Evolutionary conservation across 176 grass and related monocot species (phyloP), one percentile per base, ranked within the genome.

Genomic region (Secale cereale): DNA sequence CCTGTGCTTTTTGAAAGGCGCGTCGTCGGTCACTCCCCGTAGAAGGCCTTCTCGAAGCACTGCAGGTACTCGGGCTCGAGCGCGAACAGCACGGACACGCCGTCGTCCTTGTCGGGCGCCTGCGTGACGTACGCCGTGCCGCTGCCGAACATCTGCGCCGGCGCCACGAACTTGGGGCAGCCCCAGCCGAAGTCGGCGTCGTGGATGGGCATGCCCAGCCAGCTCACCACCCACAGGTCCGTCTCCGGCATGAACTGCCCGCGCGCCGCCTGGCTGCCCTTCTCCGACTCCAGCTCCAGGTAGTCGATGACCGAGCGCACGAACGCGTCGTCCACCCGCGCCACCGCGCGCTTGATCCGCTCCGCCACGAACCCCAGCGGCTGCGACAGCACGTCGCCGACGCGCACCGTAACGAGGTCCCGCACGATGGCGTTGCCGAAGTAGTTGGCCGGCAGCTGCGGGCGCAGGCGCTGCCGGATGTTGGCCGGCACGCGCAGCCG

Each of bases 131-230:
- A 97, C 0, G 83, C 94, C 0, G 81, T 86, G 59, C 94, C 94
- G 23, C 90, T 84, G 64, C 85, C 89, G 48, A 85, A 88, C 87
- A 97, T 92, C 84, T 90, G 82, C n/a, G 84, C 94, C 6, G 87
- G 90, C 57, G 87, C 80, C 19, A 91, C 91, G 75, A 94, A 66
- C 39, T 59, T 64, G 1, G 88, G 94, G 23, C 27, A 32, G 0
- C 94, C 94, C 92, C 90, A 97, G 0, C 92, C 92, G 74, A 97
- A 94, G 82, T 97, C 86, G 8, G 90, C 90, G 76, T 92, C 94
- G 85, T 92, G 39, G 61, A 97, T 89, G 39, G 92, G 90, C 82
- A 92, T 57, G 17, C 83, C 88, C 6, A 92, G 85, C 94, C 92
- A 97, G 81, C 94, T 97, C 27, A 88, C 87, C 17, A 90, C 76